phyloP scores from a whole-genome alignment of 1,284 basidiomycete genomes.

The Butyriboletus regius region DNA sequence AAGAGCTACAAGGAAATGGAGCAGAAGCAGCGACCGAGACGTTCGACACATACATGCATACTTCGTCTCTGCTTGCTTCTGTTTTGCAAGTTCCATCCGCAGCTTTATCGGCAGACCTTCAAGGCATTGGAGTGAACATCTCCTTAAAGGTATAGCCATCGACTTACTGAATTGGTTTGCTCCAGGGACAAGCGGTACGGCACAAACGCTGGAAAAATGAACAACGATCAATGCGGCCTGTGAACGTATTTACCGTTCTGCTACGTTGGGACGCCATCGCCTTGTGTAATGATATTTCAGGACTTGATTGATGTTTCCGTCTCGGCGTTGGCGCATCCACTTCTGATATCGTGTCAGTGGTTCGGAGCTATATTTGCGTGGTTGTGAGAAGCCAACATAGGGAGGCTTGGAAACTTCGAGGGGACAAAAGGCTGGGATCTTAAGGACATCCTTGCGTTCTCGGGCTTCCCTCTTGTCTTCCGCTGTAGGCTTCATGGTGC shows the following conservation, averaged over 20 bases:
- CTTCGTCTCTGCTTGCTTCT: conserved; percentile 19
- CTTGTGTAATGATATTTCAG: conserved; percentile 48
- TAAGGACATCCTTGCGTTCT: conserved; percentile 32
- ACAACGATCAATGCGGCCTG: neutral
- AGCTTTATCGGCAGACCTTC: conserved; percentile 41
- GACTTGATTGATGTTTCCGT: conserved; percentile 19
- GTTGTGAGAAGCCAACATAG: conserved; percentile 43
- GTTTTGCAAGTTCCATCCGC: conserved; percentile 30
- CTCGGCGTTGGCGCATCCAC: conserved; percentile 39
- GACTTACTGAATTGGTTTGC: conserved; percentile 44
- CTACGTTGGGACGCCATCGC: conserved; percentile 33
- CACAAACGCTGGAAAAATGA: conserved; percentile 36
- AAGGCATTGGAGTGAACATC: neutral
- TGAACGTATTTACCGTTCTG: conserved; percentile 45
- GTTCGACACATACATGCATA: conserved; percentile 19
- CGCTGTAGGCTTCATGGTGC: conserved; percentile 28
- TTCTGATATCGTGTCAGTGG: conserved; percentile 55
- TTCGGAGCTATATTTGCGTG: conserved; percentile 37
- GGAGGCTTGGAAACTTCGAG: conserved; percentile 13
- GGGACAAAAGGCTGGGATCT: conserved; percentile 42
- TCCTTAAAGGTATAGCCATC: neutral
- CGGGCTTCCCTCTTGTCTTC: conserved; percentile 31
- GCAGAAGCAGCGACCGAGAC: neutral
- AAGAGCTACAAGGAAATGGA: conserved; percentile 34
- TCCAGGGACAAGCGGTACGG: conserved; percentile 42